Conservation (phyloP, 2,329 filamentous ascomycete genomes). For the Aspergillus amoenus region DNA sequence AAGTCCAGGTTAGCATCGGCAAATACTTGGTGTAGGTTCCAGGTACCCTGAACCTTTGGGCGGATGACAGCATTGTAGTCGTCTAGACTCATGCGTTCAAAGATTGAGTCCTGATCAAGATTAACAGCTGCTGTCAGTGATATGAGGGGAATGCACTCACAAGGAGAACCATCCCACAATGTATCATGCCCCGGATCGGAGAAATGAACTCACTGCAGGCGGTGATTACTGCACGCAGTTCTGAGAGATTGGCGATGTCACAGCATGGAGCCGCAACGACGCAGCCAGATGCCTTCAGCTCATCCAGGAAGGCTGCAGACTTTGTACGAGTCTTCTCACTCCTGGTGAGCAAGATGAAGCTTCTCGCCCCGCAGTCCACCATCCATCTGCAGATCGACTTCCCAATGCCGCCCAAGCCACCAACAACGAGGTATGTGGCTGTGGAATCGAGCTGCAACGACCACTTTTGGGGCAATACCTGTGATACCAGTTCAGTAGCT, state of each 20-base stretch:
- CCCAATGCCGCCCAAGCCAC: constrained; percentile 19
- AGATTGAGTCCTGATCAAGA: not conserved
- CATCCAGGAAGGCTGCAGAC: not conserved
- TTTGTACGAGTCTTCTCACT: not conserved
- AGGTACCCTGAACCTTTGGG: not conserved
- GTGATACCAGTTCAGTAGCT: no score
- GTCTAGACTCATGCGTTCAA: not conserved
- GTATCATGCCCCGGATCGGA: constrained; percentile 34
- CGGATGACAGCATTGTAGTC: not conserved
- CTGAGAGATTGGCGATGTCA: not conserved
- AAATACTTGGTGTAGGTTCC: not conserved
- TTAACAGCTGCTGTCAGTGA: no score
- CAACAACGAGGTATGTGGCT: constrained; percentile 17
- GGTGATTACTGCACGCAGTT: not conserved
- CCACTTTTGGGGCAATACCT: not conserved
- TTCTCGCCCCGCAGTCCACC: constrained; percentile 13
- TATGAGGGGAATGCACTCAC: no score
- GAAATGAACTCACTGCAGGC: not conserved
- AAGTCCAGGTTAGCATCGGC: constrained; percentile 29
- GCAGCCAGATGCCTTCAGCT: not conserved
- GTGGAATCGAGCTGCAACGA: not conserved
- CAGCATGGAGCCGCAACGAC: not conserved
- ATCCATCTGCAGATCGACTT: constrained; percentile 10
- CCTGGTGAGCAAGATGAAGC: constrained; percentile 7
- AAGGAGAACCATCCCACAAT: constrained; percentile 29